Conservation (phyloP, 225 moss, liverwort and hornwort genomes). For the Pleurozium schreberi region DNA sequence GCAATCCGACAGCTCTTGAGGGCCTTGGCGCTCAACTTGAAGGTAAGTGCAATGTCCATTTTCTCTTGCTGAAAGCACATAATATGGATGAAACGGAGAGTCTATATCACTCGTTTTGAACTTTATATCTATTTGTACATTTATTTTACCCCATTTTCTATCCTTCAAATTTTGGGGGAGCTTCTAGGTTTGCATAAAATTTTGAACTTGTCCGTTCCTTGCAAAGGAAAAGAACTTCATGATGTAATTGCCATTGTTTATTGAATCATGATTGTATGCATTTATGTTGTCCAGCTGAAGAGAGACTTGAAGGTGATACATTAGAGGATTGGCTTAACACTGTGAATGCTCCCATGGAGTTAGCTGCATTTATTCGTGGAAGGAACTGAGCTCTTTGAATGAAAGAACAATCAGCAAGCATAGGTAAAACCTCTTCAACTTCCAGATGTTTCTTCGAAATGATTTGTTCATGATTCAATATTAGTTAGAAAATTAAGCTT, state of each 20-base stretch:
- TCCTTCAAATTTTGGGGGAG: background rate
- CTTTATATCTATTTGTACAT: background rate
- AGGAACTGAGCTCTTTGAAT: conserved; percentile 4
- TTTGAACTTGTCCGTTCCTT: background rate
- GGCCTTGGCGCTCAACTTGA: conserved; percentile 90
- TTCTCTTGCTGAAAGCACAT: background rate
- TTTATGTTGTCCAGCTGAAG: conserved; percentile 51
- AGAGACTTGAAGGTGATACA: conserved; percentile 66
- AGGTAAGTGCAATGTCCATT: conserved; percentile 25
- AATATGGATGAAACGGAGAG: background rate
- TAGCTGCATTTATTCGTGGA: conserved; percentile 83
- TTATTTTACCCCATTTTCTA: background rate
- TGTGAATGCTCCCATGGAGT: conserved; percentile 80
- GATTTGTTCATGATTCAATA: background rate
- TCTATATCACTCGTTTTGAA: background rate
- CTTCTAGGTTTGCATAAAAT: background rate
- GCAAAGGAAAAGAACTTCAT: background rate
- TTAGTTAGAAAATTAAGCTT: background rate
- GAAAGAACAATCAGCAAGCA: background rate
- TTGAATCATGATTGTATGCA: background rate
- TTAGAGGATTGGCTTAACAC: conserved; percentile 81
- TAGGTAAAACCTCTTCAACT: conserved; percentile 2
- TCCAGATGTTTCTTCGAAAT: background rate
- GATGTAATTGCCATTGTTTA: background rate
- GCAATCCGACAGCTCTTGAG: conserved; percentile 66